A percentile compares a stretch with the other conserved stretches of the same genome.
phyloP scores from a whole-genome alignment of 1,284 basidiomycete species.

The Rhodotorula sp. region DNA sequence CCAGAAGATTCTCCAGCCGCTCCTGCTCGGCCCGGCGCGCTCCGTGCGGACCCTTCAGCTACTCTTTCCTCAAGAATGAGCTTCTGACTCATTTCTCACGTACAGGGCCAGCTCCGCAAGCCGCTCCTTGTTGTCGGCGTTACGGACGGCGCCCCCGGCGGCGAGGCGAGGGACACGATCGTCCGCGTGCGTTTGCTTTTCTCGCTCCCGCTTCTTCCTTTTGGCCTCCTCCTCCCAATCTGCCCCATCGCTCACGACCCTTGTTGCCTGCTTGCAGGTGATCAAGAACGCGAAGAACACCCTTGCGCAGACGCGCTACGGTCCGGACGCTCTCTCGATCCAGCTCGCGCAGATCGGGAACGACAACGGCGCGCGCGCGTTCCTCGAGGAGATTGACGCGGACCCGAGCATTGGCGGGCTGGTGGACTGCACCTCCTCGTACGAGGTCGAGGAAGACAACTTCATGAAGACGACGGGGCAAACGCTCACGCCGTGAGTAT shows the following conservation, averaged over 20 bases:
- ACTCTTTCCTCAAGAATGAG: too few species aligned
- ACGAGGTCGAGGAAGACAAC: slow-evolving; percentile 17
- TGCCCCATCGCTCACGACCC: too few species aligned
- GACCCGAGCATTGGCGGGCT: slow-evolving; percentile 43
- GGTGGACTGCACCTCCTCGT: slow-evolving; percentile 9
- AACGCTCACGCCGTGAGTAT: slow-evolving; percentile 8
- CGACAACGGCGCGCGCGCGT: slow-evolving; percentile 47
- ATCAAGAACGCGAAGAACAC: slow-evolving; percentile 52
- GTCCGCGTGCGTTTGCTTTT: slow-evolving; percentile 40
- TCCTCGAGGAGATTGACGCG: slow-evolving; percentile 55
- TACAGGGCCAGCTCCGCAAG: slow-evolving; percentile 50
- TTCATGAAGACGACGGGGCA: slow-evolving; percentile 8
- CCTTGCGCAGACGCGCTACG: slow-evolving; percentile 52
- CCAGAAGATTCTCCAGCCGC: slow-evolving; percentile 55
- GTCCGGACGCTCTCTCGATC: slow-evolving; percentile 54
- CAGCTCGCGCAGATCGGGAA: slow-evolving; percentile 55
- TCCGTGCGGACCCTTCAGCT: slow-evolving; percentile 22
- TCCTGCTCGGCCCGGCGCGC: slow-evolving; percentile 54
- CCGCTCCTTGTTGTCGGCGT: slow-evolving; percentile 54
- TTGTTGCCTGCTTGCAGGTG: too few species aligned
- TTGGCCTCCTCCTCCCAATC: not conserved
- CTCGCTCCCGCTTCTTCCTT: slow-evolving; percentile 50
- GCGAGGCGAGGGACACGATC: slow-evolving; percentile 16
- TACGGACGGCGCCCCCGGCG: slow-evolving; percentile 23
- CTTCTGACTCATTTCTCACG: not conserved